phyloP scores from a whole-genome alignment of 2,329 filamentous ascomycete species.

The Aquanectria penicillioides region DNA sequence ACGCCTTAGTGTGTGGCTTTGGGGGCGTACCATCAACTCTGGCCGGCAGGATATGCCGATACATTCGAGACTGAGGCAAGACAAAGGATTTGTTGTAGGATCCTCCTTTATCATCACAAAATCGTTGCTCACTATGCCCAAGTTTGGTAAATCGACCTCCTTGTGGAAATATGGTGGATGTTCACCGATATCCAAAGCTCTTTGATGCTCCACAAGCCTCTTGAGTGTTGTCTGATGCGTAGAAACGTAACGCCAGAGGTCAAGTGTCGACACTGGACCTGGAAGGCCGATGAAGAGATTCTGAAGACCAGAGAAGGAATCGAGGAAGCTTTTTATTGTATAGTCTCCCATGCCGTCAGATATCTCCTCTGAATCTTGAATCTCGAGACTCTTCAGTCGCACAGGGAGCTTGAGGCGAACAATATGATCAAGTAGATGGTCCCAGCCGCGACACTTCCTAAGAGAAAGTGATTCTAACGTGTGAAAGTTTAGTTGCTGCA shows the following conservation, averaged over 20 bases:
- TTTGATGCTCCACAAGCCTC: constrained; percentile 5
- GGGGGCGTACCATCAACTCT: background rate
- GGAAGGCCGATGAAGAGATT: background rate
- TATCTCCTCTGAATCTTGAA: constrained; percentile 1
- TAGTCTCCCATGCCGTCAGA: constrained; percentile 2
- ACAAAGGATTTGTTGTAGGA: background rate
- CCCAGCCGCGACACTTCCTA: background rate
- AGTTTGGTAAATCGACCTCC: background rate
- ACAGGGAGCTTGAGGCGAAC: background rate
- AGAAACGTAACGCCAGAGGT: background rate
- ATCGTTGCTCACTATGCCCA: background rate
- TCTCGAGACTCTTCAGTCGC: background rate
- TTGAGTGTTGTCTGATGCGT: constrained; percentile 6
- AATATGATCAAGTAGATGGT: background rate
- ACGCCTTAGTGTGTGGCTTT: background rate
- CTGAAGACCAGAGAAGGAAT: background rate
- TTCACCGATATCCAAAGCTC: background rate
- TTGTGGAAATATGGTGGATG: background rate
- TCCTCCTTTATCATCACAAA: background rate
- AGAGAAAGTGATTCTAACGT: background rate
- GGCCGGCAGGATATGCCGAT: constrained; percentile 12
- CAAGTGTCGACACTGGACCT: constrained; percentile 4
- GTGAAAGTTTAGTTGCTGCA: background rate
- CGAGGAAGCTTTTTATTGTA: background rate
- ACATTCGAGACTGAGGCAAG: constrained; percentile 5